Evolutionary conservation across 2,329 filamentous ascomycete species (phyloP).

Genomic region (Beauveria brongniartii): DNA sequence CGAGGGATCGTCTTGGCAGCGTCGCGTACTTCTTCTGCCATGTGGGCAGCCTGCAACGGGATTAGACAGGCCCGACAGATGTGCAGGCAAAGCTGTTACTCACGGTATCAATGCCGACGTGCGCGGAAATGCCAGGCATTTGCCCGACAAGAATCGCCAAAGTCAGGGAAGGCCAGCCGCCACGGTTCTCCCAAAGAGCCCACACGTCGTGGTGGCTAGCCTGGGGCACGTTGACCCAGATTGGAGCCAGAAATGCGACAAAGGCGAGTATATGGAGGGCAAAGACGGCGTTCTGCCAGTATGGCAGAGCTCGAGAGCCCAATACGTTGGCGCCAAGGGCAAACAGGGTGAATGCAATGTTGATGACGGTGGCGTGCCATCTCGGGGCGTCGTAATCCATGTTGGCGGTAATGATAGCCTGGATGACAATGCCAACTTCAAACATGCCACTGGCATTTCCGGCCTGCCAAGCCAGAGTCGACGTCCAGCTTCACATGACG

Average conservation of each 20-base stretch:
- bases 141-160: constrained; percentile 14
- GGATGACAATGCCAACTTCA: constrained; percentile 13
- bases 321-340: constrained; percentile 10
- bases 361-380: constrained; percentile 14
- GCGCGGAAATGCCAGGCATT: constrained; percentile 9
- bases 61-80: not conserved
- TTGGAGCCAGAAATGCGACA: constrained; percentile 11
- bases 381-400: constrained; percentile 6
- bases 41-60: constrained; percentile 9
- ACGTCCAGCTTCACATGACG: constrained; percentile 11
- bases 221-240: constrained; percentile 14
- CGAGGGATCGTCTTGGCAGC: constrained; percentile 12
- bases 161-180: constrained; percentile 11
- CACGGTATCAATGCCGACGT: constrained; percentile 13
- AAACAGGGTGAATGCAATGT: constrained; percentile 9
- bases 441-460: constrained; percentile 14
- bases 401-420: constrained; percentile 13
- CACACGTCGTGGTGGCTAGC: constrained; percentile 12
- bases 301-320: constrained; percentile 9
- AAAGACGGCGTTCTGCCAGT: constrained; percentile 14
- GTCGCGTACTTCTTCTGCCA: constrained; percentile 15
- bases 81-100: not conserved
- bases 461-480: constrained; percentile 14
- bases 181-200: constrained; percentile 12
- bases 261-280: constrained; percentile 11